phyloP scores from a whole-genome alignment of 441 rosid species.

The Theobroma grandiflorum region DNA sequence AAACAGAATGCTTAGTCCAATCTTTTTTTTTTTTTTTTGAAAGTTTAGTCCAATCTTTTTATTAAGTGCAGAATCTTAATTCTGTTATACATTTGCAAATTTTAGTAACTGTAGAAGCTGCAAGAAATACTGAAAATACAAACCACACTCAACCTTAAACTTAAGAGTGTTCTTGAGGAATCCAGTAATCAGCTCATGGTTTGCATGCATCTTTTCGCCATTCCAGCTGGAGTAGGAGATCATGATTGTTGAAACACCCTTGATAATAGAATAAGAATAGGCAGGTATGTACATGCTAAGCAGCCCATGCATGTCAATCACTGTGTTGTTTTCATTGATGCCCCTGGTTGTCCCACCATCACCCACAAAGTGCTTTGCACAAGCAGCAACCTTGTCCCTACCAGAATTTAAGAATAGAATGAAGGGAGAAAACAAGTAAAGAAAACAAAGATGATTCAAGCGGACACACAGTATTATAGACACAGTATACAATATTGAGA shows the following conservation, averaged over 20 bases:
- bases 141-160: constrained; percentile 50
- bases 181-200: constrained; percentile 58
- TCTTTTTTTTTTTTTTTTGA: too few relatives aligned
- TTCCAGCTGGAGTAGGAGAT: constrained; percentile 80
- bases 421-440: constrained; percentile 23
- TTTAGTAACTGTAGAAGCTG: background rate
- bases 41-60: background rate
- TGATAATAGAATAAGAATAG: constrained; percentile 63
- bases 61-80: background rate
- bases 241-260: constrained; percentile 75
- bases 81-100: background rate
- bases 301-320: constrained; percentile 59
- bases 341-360: constrained; percentile 77
- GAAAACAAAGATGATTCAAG: background rate
- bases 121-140: background rate
- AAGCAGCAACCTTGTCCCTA: constrained; percentile 72
- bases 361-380: constrained; percentile 77
- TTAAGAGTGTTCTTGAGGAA: constrained; percentile 66
- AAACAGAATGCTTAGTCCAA: background rate
- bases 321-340: constrained; percentile 64
- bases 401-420: constrained; percentile 19
- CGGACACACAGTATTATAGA: background rate
- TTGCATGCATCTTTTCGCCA: constrained; percentile 78
- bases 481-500: background rate
- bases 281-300: constrained; percentile 72